phyloP scores from a whole-genome alignment of 139 green algal genomes.

The Zygnema circumcarinatum region DNA sequence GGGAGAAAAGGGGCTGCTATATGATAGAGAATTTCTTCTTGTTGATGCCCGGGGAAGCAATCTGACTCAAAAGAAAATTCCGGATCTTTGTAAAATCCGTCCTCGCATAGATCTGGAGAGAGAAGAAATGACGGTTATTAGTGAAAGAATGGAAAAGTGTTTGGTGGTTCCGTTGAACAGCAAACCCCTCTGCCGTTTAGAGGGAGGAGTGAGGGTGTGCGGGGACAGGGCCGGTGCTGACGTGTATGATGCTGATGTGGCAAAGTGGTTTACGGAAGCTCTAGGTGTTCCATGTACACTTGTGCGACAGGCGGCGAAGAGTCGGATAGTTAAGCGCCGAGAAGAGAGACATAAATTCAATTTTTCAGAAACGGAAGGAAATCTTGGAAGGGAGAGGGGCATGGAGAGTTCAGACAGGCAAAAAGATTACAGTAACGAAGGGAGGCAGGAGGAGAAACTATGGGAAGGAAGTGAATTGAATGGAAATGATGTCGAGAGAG shows the following conservation, averaged over 20 bases:
- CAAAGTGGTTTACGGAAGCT: conserved; percentile 73
- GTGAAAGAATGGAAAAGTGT: neutral
- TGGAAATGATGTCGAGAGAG: too few species aligned
- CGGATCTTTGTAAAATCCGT: conserved; percentile 63
- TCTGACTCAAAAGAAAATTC: conserved; percentile 61
- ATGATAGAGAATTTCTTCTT: conserved; percentile 85
- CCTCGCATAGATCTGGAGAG: conserved; percentile 67
- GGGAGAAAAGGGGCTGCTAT: conserved; percentile 74
- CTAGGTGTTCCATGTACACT: conserved; percentile 76
- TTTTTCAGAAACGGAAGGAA: neutral
- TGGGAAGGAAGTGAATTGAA: neutral
- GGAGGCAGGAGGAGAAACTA: neutral
- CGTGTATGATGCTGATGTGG: conserved; percentile 35
- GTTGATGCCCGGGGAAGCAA: conserved; percentile 76
- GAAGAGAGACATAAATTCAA: neutral
- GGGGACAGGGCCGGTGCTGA: neutral
- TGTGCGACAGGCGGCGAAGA: conserved; percentile 66
- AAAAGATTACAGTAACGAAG: neutral
- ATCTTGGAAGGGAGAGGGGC: neutral
- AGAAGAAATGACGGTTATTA: conserved; percentile 26
- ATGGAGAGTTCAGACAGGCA: neutral
- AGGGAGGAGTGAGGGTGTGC: conserved; percentile 17
- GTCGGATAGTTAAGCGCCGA: neutral
- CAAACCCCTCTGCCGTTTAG: neutral
- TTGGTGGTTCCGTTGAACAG: neutral